Base-by-base conservation (phyloP, 2,329 filamentous ascomycete genomes). In the Colletotrichum abscissum region DNA sequence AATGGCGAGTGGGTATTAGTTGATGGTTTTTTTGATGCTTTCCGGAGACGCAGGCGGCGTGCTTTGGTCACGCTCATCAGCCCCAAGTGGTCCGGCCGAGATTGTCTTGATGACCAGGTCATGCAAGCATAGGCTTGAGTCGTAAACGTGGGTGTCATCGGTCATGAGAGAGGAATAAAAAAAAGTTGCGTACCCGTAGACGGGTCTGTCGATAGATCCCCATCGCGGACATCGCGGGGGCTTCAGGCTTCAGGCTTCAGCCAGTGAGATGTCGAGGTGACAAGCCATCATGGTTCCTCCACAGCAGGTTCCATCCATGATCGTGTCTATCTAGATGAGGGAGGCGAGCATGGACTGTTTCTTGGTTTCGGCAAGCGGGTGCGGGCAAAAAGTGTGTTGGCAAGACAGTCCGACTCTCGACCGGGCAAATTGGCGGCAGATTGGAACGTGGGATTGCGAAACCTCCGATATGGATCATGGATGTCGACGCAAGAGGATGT, bases 371-470 rank as follows among this genome's bases (percentile, higher is more conserved):
- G 54, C 38, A 52, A 49, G 38, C 38, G 58, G 35, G 52, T 69
- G 52, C 62, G 57, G 52, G 28, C 30, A 33, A 54, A 22, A 28
- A 55, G 33, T 42, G 24, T 62, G 64, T 52, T 58, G 49, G 63
- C 63, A 52, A 22, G 19, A 9, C 8, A 22, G 42, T 19, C n/a
- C 52, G 59, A 22, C 54, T 33, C 42, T n/a, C 57, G 54, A 22
- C 54, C 16, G 59, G 56, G 60, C 56, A 66, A 57, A 70, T 62
- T 66, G 33, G 33, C 62, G 70, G 55, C 71, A 60, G 42, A 42
- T 62, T 71, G 67, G 67, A 54, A 66, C 60, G 60, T 52, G 67
- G 67, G 67, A 65, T 66, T 60, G 56, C 71, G 49, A 73, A 73
- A 70, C 67, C 71, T 63, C 46, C 46, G 35, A 33, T 30, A 73